Percentiles rank a stretch among this genome's conserved stretches.
Evolutionary conservation across 345 rosid species (phyloP).

Genomic region (Litchi chinensis): DNA sequence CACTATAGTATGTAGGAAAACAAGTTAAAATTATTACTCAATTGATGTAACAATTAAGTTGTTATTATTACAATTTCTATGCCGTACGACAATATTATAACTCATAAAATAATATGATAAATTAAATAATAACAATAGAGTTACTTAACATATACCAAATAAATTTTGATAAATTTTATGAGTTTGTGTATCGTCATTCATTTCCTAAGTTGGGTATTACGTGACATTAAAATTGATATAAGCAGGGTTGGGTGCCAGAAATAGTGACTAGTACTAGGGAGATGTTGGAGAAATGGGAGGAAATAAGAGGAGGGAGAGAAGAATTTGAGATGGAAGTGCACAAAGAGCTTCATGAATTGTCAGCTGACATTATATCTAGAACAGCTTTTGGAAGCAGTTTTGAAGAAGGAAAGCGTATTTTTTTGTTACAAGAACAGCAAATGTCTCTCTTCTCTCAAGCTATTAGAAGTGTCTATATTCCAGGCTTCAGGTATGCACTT

Average conservation of each 20-base stretch:
- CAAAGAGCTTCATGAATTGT: conserved; percentile 59
- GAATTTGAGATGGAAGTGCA: conserved; percentile 70
- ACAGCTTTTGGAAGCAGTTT: conserved; percentile 87
- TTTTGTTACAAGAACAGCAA: conserved; percentile 71
- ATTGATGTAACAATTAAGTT: no score
- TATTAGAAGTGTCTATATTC: conserved; percentile 63
- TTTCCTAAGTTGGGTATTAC: no score
- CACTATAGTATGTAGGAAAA: no score
- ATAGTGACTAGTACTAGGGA: conserved; percentile 50
- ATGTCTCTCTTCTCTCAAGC: conserved; percentile 55
- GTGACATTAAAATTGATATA: neutral
- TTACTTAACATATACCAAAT: no score
- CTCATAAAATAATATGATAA: no score
- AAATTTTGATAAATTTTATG: no score
- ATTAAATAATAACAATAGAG: no score
- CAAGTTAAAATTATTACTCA: no score
- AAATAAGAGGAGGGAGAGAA: conserved; percentile 48
- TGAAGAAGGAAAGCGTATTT: conserved; percentile 73
- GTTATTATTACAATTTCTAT: no score
- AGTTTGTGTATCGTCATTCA: no score
- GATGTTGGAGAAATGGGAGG: conserved; percentile 75
- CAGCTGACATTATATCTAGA: conserved; percentile 75
- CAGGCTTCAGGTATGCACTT: conserved; percentile 67
- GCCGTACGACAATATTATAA: no score
- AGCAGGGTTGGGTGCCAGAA: conserved; percentile 71